phyloP scores from a whole-genome alignment of 2,329 filamentous ascomycete species.

The Dothiorella sarmentorum region DNA sequence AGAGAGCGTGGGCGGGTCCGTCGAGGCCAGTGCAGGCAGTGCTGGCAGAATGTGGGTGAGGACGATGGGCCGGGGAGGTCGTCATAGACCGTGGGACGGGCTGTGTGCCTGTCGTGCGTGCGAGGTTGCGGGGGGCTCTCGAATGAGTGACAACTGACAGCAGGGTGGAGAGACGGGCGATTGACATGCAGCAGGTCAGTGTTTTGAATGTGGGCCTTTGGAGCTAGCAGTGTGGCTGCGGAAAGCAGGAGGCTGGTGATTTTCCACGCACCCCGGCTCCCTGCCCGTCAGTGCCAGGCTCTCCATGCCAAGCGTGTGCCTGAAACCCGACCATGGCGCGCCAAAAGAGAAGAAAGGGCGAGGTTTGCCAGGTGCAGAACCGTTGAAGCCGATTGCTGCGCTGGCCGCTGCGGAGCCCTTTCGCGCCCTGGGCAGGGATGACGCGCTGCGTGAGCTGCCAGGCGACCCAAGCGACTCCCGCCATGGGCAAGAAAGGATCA shows the following conservation, averaged over 20 bases:
- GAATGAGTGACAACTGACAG: constrained; percentile 9
- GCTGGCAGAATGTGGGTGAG: not conserved
- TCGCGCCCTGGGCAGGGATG: not conserved
- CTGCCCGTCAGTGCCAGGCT: not conserved
- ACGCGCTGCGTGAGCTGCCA: not conserved
- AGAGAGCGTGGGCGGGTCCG: constrained; percentile 3
- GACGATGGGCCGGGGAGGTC: not conserved
- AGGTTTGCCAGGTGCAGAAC: too few relatives aligned
- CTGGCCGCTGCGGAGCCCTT: constrained; percentile 8
- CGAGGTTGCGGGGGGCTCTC: constrained; percentile 2
- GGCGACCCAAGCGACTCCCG: not conserved
- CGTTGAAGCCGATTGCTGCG: not conserved
- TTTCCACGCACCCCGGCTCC: not conserved
- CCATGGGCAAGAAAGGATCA: not conserved
- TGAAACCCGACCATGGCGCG: constrained; percentile 14
- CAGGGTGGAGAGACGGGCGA: constrained; percentile 2
- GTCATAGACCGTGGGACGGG: constrained; percentile 6
- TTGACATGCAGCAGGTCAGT: constrained; percentile 3
- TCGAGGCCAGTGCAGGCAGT: constrained; percentile 4
- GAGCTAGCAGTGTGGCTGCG: constrained; percentile 7
- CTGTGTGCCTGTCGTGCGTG: not conserved
- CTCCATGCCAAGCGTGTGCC: not conserved
- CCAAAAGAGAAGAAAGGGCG: too few relatives aligned
- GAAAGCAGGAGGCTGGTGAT: constrained; percentile 13
- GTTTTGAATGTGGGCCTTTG: constrained; percentile 9